Evolutionary conservation across 441 rosid genomes (phyloP), one percentile per base, ranked within the genome.

Genomic region (Corymbia citriodora): DNA sequence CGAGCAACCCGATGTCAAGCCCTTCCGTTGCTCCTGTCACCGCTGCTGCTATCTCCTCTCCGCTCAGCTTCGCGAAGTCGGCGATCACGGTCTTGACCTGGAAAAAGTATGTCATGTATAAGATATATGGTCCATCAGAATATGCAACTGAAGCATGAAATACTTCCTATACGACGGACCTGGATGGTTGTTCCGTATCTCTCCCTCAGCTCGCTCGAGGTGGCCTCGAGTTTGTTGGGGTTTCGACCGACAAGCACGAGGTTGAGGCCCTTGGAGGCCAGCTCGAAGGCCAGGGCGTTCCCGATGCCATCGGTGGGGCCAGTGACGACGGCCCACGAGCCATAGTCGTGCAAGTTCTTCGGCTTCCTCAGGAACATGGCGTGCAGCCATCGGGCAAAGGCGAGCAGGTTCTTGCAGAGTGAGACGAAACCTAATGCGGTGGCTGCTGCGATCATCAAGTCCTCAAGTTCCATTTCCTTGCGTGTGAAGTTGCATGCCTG

Each of bases 301-400:
- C 95, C 94, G 25, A 92, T 93, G 12, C 94, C 94, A 6, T 90
- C 94, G 1, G 93, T 93, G 59, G 94, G 87, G 88, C 95, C 93
- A 4, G 93, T 93, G 88, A 94, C 40, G 16, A 92, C 16, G 7
- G 93, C 93, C 95, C 94, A 94, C 7, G 90, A 89, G 57, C 93
- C 91, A 25, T 93, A 94, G 27, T 89, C 53, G 7, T 19, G 89
- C 54, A 93, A 90, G 90, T 92, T 89, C 91, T 93, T 94, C 1
- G 94, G 90, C 4, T 90, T 90, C 57, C 93, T 65, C 29, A 92
- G 29, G 90, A 94, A 90, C 90, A 86, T 90, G 36, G 45, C 45
- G 45, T 91, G 93, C 10, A 95, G 87, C 96, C 95, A 94, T 7
- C 8, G 89, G 87, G 91, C 8, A 31, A 94, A 88, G 79, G 65